These are phyloP conservation scores for Pichia insulana DNA, from an alignment of 805 yeast species.

Conservation along the genomic window DNA sequence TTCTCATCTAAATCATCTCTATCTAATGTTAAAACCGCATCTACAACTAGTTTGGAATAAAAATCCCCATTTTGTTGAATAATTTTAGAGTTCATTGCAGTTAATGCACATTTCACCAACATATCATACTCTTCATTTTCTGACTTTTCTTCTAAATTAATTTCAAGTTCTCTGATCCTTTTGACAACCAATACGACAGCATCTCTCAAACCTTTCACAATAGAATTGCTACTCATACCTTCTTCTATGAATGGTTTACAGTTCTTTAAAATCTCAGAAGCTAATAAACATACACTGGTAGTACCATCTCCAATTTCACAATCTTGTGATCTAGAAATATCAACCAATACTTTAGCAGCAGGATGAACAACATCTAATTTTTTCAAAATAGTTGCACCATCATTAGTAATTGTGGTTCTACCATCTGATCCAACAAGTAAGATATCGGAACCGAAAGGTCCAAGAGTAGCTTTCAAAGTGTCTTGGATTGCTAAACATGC, in stretches of 20 bases:
- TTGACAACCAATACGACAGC: conserved; percentile 74
- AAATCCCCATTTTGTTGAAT: conserved; percentile 81
- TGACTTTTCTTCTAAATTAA: conserved; percentile 45
- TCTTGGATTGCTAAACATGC: conserved; percentile 97
- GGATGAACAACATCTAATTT: conserved; percentile 95
- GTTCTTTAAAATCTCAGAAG: conserved; percentile 91
- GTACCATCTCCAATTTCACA: conserved; percentile 99
- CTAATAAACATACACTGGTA: conserved; percentile 87
- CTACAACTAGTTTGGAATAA: conserved; percentile 94
- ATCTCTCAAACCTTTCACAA: conserved; percentile 77
- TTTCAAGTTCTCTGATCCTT: conserved; percentile 65
- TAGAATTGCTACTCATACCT: conserved; percentile 86
- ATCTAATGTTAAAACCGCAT: conserved; percentile 84
- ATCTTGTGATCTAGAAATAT: conserved; percentile 91
- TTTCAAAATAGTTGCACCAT: conserved; percentile 93
- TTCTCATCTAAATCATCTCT: conserved; percentile 79
- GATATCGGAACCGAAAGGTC: conserved; percentile 96
- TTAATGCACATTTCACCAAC: conserved; percentile 85
- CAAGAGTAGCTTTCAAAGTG: conserved; percentile 86
- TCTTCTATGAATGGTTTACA: conserved; percentile 88
- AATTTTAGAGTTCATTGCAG: conserved; percentile 95
- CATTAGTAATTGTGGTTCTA: conserved; percentile 91
- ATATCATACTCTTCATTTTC: conserved; percentile 57
- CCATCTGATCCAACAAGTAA: conserved; percentile 72
- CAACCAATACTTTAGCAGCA: conserved; percentile 93